These are phyloP conservation scores for Aspergillus caelatus DNA, from an alignment of 2,329 filamentous ascomycete genomes.

Conservation along the genomic window DNA sequence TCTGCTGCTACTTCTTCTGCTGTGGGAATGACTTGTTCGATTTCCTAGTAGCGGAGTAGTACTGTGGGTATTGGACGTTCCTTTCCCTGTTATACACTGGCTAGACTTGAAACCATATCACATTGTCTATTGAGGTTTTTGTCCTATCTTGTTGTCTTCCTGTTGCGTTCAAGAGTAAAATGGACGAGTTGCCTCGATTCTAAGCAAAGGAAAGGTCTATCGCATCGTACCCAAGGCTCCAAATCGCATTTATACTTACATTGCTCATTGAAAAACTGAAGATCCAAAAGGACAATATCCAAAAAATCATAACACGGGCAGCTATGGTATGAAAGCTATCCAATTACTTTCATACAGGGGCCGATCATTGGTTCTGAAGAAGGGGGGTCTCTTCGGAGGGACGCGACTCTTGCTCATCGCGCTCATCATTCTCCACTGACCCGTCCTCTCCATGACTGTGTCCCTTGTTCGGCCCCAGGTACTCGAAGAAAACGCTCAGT, in stretches of 20 bases:
- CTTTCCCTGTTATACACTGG: background rate
- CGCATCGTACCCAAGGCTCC: background rate
- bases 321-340: background rate
- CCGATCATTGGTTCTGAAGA: conserved; percentile 30
- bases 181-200: background rate
- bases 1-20: background rate
- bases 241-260: background rate
- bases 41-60: background rate
- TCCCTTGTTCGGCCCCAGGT: conserved; percentile 50
- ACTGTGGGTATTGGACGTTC: background rate
- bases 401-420: conserved; percentile 20
- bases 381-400: conserved; percentile 41
- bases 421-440: conserved; percentile 11
- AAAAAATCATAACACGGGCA: background rate
- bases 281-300: background rate
- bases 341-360: background rate
- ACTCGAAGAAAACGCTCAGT: conserved; percentile 76
- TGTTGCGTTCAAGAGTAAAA: background rate
- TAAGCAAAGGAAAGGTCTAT: background rate
- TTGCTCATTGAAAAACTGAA: background rate
- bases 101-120: background rate
- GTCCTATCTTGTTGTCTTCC: background rate
- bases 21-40: background rate
- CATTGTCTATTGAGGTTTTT: background rate
- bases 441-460: conserved; percentile 26